Base-by-base conservation (phyloP, 2,329 filamentous ascomycete genomes). In the Celoporthe dispersa region DNA sequence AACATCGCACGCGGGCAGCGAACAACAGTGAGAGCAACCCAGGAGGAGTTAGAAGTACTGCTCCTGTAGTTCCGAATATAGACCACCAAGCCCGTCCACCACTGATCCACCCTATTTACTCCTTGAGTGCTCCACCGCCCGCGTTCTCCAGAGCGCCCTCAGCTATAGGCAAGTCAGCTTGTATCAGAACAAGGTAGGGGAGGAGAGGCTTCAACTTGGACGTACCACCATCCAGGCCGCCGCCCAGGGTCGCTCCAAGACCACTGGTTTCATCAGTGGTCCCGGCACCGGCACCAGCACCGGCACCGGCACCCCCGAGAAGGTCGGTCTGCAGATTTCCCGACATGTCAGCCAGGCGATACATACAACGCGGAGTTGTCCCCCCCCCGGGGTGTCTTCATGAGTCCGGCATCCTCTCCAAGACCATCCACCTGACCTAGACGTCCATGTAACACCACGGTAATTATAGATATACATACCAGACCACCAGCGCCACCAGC, bases 231-330 rank as follows among this genome's bases (percentile, higher is more conserved):
- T 61, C 41, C 28, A 69, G 25, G 22, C 60, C 67, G 31, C 59
- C 67, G 22, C 67, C 67, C 14, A 66, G 22, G 1, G 66, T 62
- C 33, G 51, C 53, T 41, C 66, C 66, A 5, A 63, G 53, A 19
- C 39, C 64, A 55, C 28, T 69, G n/a, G 19, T 37, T 48, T n/a
- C 66, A 31, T 22, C 64, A 44, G 35, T 33, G 22, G 64, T 22
- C 2, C 44, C 44, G 51, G 60, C 37, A 55, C 41, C 53, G 5
- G 53, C 68, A 60, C 53, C 41, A 16, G 64, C 22, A 1, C 44
- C 44, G 51, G 60, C 37, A 55, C 41, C 53, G 5, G 53, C 68
- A 60, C 68, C 65, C 5, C 65, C 65, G 16, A 70, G 60, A 28
- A 70, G 57, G 28, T 37, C 62, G 37, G 44, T n/a, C 68, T 67